Evolutionary conservation across 345 rosid genomes (phyloP).

Genomic region (Ailanthus altissimus): DNA sequence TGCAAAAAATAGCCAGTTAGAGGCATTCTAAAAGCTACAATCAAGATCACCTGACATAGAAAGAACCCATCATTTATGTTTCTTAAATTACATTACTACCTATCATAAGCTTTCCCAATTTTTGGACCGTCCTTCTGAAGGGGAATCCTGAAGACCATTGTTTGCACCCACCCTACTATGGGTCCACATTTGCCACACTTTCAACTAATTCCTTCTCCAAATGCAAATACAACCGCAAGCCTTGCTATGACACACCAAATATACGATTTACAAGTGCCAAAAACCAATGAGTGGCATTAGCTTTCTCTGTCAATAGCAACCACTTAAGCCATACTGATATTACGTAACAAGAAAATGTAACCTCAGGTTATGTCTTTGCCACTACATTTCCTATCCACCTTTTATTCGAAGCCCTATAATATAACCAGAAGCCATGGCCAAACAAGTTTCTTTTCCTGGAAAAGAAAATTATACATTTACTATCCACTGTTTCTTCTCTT

Average conservation of each 20-base stretch:
- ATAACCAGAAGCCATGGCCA: not conserved
- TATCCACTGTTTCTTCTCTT: not conserved
- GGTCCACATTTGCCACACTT: not conserved
- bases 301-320: not conserved
- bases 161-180: not conserved
- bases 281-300: not conserved
- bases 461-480: not conserved
- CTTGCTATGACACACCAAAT: not conserved
- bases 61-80: not conserved
- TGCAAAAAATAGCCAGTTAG: conserved; percentile 8
- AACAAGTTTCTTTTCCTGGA: not conserved
- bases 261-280: not conserved
- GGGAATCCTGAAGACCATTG: not conserved
- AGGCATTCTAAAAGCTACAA: conserved; percentile 6
- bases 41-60: not conserved
- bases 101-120: not conserved
- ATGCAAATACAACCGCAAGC: not conserved
- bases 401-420: too few relatives aligned
- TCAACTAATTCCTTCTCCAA: not conserved
- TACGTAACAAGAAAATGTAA: not conserved
- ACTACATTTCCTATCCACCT: too few relatives aligned
- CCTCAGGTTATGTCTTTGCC: not conserved
- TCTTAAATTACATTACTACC: conserved; percentile 1
- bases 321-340: not conserved
- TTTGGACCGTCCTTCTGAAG: not conserved